Conservation (phyloP, 345 rosid species). For the Melaleuca quinquenervia region DNA sequence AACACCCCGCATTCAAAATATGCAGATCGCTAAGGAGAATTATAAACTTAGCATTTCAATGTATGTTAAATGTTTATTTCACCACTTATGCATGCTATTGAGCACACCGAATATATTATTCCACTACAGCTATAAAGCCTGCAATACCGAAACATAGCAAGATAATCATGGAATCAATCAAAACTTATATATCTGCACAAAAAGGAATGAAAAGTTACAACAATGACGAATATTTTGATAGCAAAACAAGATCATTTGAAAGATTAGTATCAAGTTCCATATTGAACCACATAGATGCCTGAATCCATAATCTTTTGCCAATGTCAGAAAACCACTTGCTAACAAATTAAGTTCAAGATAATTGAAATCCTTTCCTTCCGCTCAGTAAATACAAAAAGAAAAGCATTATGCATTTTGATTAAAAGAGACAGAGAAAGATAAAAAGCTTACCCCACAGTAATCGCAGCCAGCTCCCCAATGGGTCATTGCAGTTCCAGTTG, state of each 20-base stretch:
- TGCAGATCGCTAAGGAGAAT: neutral
- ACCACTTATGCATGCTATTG: neutral
- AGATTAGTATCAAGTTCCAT: neutral
- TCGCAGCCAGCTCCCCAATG: slow-evolving; percentile 61
- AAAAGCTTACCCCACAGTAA: slow-evolving; percentile 48
- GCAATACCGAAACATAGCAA: neutral
- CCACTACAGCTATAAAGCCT: neutral
- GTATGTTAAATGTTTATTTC: neutral
- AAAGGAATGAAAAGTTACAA: neutral
- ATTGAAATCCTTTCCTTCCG: neutral
- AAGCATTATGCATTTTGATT: neutral
- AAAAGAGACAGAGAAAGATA: neutral
- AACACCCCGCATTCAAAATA: neutral
- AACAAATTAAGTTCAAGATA: neutral
- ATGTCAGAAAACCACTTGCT: neutral
- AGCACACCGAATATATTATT: neutral
- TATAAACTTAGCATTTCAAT: neutral
- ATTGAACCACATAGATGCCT: neutral
- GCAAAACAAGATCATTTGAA: neutral
- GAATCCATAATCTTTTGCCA: neutral
- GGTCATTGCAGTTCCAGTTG: slow-evolving; percentile 11
- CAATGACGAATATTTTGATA: neutral
- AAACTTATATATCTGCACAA: neutral
- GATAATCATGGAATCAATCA: neutral
- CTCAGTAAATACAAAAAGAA: neutral